A percentile compares a stretch with the other conserved stretches of the same genome.
These are phyloP conservation scores for Penicillium ochrochloron DNA, from an alignment of 495 filamentous ascomycete genomes.

Conservation along the genomic window DNA sequence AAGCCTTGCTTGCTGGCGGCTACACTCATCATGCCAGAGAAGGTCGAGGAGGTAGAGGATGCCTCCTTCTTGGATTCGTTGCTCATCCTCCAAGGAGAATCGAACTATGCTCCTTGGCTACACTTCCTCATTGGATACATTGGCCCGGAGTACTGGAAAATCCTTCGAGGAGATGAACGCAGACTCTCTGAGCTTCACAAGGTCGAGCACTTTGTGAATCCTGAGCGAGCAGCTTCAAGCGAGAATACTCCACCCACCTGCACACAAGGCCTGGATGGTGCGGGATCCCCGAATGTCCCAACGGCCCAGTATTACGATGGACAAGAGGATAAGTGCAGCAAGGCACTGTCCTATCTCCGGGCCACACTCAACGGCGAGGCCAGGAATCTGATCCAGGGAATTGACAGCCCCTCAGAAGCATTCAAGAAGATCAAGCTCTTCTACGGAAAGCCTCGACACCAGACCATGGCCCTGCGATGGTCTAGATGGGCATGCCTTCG, in stretches of 20 bases:
- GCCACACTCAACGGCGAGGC: conserved; percentile 1
- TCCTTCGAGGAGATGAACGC: not conserved
- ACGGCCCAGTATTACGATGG: not conserved
- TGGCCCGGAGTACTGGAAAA: not conserved
- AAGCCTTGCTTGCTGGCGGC: no score
- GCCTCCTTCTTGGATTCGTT: not conserved
- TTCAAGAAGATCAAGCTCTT: conserved; percentile 2
- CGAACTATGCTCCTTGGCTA: conserved; percentile 2
- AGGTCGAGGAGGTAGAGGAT: not conserved
- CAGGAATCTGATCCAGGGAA: not conserved
- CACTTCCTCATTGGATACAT: not conserved
- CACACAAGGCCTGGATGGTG: not conserved
- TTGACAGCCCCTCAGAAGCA: not conserved
- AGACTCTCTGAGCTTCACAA: not conserved
- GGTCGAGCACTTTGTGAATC: not conserved
- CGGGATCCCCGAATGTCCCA: not conserved
- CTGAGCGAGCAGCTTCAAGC: not conserved
- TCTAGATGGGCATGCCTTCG: not conserved
- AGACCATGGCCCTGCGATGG: not conserved
- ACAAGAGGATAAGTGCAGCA: not conserved
- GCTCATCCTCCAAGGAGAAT: not conserved
- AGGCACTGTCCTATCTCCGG: not conserved
- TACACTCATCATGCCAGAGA: not conserved
- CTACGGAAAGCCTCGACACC: conserved; percentile 4
- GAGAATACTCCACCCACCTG: not conserved